A percentile compares a stretch with the other conserved stretches of the same genome.
These are phyloP conservation scores for Colletotrichum lentis DNA, from an alignment of 2,329 filamentous ascomycete species.

Conservation along the genomic window DNA sequence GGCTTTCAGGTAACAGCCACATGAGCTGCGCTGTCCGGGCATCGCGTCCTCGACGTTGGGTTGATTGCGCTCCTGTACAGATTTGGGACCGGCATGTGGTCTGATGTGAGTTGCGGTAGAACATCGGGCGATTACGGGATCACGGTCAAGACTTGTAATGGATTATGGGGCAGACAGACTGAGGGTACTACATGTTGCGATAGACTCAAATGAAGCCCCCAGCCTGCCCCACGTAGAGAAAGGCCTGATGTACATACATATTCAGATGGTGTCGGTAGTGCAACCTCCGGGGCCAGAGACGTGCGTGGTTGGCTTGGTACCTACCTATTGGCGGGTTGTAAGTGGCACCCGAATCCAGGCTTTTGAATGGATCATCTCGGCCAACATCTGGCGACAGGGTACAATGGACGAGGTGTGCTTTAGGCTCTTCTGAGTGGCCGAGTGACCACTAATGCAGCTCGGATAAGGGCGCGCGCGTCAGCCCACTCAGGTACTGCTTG, in stretches of 20 bases:
- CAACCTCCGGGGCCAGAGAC: neutral
- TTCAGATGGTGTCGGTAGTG: constrained; percentile 2
- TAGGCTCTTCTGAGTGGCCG: neutral
- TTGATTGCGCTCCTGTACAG: neutral
- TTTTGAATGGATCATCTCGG: constrained; percentile 2
- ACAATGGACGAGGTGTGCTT: constrained; percentile 1
- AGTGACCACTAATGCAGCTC: neutral
- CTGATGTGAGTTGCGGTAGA: constrained; percentile 3
- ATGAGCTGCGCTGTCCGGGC: neutral
- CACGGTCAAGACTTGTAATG: neutral
- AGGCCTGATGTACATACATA: neutral
- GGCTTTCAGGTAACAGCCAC: neutral
- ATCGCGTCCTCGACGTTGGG: neutral
- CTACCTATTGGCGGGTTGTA: neutral
- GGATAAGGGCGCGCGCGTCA: constrained; percentile 4
- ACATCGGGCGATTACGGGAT: neutral
- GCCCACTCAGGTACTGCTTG: constrained; percentile 22
- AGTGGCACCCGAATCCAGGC: constrained; percentile 2
- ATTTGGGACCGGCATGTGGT: neutral
- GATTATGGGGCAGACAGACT: neutral
- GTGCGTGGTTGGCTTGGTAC: constrained; percentile 16
- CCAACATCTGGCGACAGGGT: constrained; percentile 13
- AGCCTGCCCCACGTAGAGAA: neutral
- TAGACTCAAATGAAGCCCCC: neutral
- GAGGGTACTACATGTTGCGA: constrained; percentile 24